A percentile compares a stretch with the other conserved stretches of the same genome.
Evolutionary conservation across 257 asterid species (phyloP).

Genomic region (Lavandula angustifolia): DNA sequence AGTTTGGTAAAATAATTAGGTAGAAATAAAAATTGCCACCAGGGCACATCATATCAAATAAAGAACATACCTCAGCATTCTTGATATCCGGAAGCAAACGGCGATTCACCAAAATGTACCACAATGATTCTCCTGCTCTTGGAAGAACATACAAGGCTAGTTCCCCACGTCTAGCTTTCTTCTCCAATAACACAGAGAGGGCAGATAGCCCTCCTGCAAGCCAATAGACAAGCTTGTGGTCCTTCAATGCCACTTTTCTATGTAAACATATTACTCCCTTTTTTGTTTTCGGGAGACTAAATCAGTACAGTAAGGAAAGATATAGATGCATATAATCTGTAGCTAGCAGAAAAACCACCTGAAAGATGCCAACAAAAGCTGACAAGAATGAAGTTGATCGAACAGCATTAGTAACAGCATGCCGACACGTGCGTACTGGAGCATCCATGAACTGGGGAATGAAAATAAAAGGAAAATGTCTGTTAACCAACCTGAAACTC

Average conservation of each 20-base stretch:
- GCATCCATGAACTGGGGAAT: slow-evolving; percentile 80
- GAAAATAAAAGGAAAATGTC: slow-evolving; percentile 6
- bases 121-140: slow-evolving; percentile 93
- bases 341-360: slow-evolving; percentile 51
- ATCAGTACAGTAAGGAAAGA: slow-evolving; percentile 36
- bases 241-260: slow-evolving; percentile 82
- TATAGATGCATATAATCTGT: slow-evolving; percentile 26
- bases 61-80: slow-evolving; percentile 76
- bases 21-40: not conserved
- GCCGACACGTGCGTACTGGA: slow-evolving; percentile 87
- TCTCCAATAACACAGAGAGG: slow-evolving; percentile 87
- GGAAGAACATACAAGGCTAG: slow-evolving; percentile 96
- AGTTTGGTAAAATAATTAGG: too few relatives aligned
- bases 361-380: slow-evolving; percentile 94
- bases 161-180: slow-evolving; percentile 96
- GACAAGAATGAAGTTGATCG: slow-evolving; percentile 96
- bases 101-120: slow-evolving; percentile 94
- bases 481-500: slow-evolving; percentile 15
- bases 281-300: slow-evolving; percentile 35
- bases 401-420: slow-evolving; percentile 81
- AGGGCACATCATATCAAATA: slow-evolving; percentile 1
- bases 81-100: slow-evolving; percentile 78
- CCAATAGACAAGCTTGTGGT: slow-evolving; percentile 97
- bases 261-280: slow-evolving; percentile 92
- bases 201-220: slow-evolving; percentile 89